A percentile compares a stretch with the other conserved stretches of the same genome.
Conservation (phyloP, 2,329 filamentous ascomycete species). For the Ascochyta clinopodiicola region DNA sequence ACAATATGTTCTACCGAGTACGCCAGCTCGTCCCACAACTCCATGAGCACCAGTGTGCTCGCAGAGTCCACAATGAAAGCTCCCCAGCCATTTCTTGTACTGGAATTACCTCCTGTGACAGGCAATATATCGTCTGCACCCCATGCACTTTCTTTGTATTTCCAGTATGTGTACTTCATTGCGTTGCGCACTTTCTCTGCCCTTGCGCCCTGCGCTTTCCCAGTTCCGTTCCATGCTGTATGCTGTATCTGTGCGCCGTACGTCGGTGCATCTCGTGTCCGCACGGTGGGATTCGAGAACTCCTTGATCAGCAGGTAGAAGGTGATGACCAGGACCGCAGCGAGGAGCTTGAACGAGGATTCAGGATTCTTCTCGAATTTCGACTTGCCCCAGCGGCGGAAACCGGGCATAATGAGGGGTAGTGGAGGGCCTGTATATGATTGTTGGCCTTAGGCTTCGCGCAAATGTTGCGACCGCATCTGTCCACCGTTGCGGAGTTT, state of each 20-base stretch:
- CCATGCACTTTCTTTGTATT: constrained; percentile 50
- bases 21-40: constrained; percentile 52
- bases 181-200: constrained; percentile 45
- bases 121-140: constrained; percentile 50
- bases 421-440: constrained; percentile 13
- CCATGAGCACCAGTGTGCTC: constrained; percentile 51
- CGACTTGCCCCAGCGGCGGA: constrained; percentile 47
- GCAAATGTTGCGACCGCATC: constrained; percentile 31
- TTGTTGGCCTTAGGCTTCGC: constrained; percentile 25
- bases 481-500: constrained; percentile 28
- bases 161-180: constrained; percentile 51
- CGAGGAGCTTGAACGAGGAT: constrained; percentile 51
- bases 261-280: constrained; percentile 17
- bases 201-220: constrained; percentile 43
- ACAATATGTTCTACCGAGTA: constrained; percentile 49
- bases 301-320: constrained; percentile 51
- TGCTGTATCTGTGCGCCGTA: constrained; percentile 43
- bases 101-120: constrained; percentile 45
- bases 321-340: constrained; percentile 48
- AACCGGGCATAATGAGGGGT: constrained; percentile 39
- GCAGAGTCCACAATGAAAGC: constrained; percentile 53
- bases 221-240: constrained; percentile 44
- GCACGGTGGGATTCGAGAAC: constrained; percentile 42
- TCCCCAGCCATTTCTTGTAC: constrained; percentile 51
- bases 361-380: constrained; percentile 49